Conservation (phyloP, 805 yeast species). For the Ogataea chonburiensis region DNA sequence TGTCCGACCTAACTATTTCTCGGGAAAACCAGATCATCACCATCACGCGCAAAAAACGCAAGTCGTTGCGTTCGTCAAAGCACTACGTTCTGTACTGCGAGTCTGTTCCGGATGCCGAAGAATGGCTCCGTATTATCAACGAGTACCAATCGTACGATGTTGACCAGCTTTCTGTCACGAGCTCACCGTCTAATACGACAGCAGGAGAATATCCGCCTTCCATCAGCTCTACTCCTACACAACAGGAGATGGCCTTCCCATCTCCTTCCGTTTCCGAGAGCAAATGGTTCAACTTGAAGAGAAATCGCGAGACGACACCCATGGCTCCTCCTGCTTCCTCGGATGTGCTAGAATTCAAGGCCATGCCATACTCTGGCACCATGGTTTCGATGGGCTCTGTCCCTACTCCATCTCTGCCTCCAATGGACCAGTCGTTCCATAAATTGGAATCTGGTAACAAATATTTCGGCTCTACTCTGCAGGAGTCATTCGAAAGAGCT, state of each 20-base stretch:
- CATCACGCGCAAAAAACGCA: constrained; percentile 30
- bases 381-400: constrained; percentile 19
- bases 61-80: constrained; percentile 33
- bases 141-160: constrained; percentile 15
- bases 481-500: constrained; percentile 51
- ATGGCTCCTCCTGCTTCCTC: constrained; percentile 15
- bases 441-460: constrained; percentile 27
- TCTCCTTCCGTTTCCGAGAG: constrained; percentile 20
- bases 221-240: constrained; percentile 14
- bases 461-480: constrained; percentile 65
- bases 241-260: constrained; percentile 8
- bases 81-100: constrained; percentile 67
- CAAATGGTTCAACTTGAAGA: constrained; percentile 24
- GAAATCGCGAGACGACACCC: constrained; percentile 18
- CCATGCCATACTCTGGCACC: constrained; percentile 34
- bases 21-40: constrained; percentile 28
- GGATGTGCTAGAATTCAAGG: constrained; percentile 32
- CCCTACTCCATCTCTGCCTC: constrained; percentile 6
- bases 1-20: constrained; percentile 24
- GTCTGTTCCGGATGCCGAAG: constrained; percentile 56
- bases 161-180: constrained; percentile 18
- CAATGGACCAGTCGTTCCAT: constrained; percentile 18
- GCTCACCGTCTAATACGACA: constrained; percentile 17
- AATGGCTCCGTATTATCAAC: constrained; percentile 24
- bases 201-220: constrained; percentile 11